Evolutionary conservation across 2,329 filamentous ascomycete species (phyloP).

Genomic region (Apiospora koreana): DNA sequence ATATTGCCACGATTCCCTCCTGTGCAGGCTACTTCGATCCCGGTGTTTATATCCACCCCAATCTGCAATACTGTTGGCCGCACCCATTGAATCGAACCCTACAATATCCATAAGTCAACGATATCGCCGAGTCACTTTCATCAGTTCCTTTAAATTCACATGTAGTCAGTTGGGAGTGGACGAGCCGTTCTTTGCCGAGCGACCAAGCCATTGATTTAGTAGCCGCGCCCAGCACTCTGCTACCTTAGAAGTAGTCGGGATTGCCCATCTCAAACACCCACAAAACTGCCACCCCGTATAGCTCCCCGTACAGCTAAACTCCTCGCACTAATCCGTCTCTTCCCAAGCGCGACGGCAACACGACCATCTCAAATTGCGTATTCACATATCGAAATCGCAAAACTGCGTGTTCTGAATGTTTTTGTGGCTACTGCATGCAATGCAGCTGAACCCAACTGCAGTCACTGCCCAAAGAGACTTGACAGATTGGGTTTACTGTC

Average conservation of each 20-base stretch:
- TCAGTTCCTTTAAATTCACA: not conserved
- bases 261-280: not conserved
- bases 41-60: not conserved
- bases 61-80: not conserved
- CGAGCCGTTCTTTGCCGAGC: not conserved
- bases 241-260: not conserved
- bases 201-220: not conserved
- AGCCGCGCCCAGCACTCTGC: not conserved
- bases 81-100: not conserved
- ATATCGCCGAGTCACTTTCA: not conserved
- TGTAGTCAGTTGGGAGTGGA: not conserved
- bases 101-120: not conserved
- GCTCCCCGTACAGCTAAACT: not conserved
- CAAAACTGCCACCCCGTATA: not conserved
- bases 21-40: not conserved
- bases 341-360: not conserved
- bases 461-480: not conserved
- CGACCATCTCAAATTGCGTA: not conserved
- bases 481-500: not conserved
- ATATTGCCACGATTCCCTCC: not conserved
- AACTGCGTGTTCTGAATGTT: not conserved
- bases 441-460: not conserved
- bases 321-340: not conserved
- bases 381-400: not conserved
- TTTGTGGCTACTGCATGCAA: not conserved